Evolutionary conservation across 2,329 filamentous ascomycete species (phyloP).

Genomic region (Hansfordia pulvinata): DNA sequence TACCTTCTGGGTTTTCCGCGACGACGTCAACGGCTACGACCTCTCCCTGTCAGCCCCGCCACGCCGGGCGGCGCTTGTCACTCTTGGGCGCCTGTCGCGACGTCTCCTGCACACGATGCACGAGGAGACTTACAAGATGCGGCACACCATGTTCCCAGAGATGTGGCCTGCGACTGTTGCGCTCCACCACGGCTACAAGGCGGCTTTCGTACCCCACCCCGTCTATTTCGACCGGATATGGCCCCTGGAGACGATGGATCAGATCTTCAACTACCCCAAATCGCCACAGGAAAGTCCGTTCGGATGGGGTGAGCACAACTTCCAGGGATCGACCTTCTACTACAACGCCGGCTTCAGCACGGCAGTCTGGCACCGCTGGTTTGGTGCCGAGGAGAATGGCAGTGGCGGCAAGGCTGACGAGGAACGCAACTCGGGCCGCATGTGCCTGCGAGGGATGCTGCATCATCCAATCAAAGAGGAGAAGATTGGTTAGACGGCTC

Average conservation of each 20-base stretch:
- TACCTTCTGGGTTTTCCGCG: slow-evolving; percentile 42
- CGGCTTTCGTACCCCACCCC: slow-evolving; percentile 50
- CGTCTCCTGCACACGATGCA: slow-evolving; percentile 43
- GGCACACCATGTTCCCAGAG: slow-evolving; percentile 45
- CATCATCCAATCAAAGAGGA: slow-evolving; percentile 49
- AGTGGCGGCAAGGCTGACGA: slow-evolving; percentile 19
- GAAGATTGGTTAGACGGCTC: slow-evolving; percentile 7
- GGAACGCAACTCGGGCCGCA: slow-evolving; percentile 23
- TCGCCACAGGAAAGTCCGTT: slow-evolving; percentile 37
- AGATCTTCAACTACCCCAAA: slow-evolving; percentile 47
- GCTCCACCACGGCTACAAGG: slow-evolving; percentile 46
- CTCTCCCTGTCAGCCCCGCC: slow-evolving; percentile 32
- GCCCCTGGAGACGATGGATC: slow-evolving; percentile 41
- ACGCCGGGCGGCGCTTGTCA: slow-evolving; percentile 43
- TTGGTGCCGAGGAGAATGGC: slow-evolving; percentile 19
- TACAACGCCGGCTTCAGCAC: slow-evolving; percentile 49
- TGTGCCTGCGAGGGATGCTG: slow-evolving; percentile 53
- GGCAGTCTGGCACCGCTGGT: slow-evolving; percentile 49
- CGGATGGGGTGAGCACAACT: slow-evolving; percentile 52
- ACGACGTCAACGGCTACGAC: slow-evolving; percentile 44
- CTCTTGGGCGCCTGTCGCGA: slow-evolving; percentile 36
- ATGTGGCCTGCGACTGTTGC: slow-evolving; percentile 45
- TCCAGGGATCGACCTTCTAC: slow-evolving; percentile 53
- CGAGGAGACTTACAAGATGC: slow-evolving; percentile 32
- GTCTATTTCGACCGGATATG: slow-evolving; percentile 53